Base-by-base conservation (phyloP, 2,329 filamentous ascomycete genomes). In the Aspergillus phoenicis region DNA sequence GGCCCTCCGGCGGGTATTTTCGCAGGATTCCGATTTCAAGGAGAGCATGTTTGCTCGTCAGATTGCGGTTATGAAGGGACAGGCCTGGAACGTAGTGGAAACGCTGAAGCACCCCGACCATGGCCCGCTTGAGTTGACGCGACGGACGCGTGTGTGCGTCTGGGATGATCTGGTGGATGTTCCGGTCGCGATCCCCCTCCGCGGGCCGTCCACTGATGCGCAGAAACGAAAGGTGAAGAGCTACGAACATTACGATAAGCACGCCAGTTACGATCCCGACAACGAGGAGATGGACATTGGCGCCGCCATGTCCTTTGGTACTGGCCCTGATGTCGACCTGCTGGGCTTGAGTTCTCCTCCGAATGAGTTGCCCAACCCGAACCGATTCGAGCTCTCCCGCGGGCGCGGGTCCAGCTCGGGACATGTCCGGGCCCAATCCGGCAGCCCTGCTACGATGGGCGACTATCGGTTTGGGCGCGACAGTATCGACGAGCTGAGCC, bases 21-120 rank as follows among this genome's bases (percentile, higher is more conserved):
- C 91, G 66, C 87, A 96, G 73, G 95, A 99, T 75, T 88, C 89
- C 2, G 95, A 99, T 77, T 99, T 99, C 77, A 92, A 98, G 75
- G 95, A 99, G 79, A 90, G 91, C 77, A 99, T 99, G 95, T 99
- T 97, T 78, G 92, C 92, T n/a, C 88, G 91, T 67, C 95, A 99
- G 73, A 96, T 99, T 63, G 94, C 95, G 1, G 95, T 99, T 61
- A 97, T 99, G 92, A 99, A 99, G 78, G 95, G 95, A 10, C 95
- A 99, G 74, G 95, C 95, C 0, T 99, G 95, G 93, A 99, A 99
- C 73, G 95, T 99, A 0, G 95, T 99, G 4, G 95, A 99, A 80
- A 97, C 95, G 0, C 84, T 99, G 63, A 99, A 99, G 76, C 91
- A 91, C 17, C 83, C 87, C 0, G 95, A 98, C 71, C 94, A 98